These are phyloP conservation scores for Daldinia bambusicola DNA, from an alignment of 495 filamentous ascomycete species.

Conservation along the genomic window DNA sequence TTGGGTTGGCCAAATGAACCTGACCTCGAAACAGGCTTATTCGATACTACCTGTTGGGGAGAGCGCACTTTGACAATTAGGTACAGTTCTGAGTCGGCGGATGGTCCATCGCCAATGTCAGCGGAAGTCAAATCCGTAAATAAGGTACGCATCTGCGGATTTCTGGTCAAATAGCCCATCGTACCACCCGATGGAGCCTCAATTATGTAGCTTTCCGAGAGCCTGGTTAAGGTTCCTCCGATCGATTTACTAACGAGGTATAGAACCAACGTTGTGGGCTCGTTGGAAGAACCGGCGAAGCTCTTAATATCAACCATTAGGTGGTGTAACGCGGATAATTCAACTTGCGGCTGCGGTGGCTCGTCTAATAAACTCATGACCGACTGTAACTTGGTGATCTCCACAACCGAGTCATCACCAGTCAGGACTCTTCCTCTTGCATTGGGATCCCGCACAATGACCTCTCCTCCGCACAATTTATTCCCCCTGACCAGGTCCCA, in stretches of 20 bases:
- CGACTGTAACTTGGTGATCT: slow-evolving; percentile 89
- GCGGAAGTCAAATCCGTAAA: slow-evolving; percentile 84
- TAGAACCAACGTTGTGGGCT: slow-evolving; percentile 79
- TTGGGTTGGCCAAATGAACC: slow-evolving; percentile 52
- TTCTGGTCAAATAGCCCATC: slow-evolving; percentile 66
- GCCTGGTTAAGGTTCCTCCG: slow-evolving; percentile 66
- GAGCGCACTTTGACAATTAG: slow-evolving; percentile 85
- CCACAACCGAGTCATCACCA: slow-evolving; percentile 90
- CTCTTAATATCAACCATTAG: slow-evolving; percentile 84
- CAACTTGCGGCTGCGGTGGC: slow-evolving; percentile 70
- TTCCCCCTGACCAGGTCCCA: slow-evolving; percentile 96
- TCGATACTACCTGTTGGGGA: slow-evolving; percentile 62
- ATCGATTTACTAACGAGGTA: slow-evolving; percentile 77
- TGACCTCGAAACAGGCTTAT: slow-evolving; percentile 59
- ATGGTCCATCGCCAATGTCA: slow-evolving; percentile 83
- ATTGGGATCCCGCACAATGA: slow-evolving; percentile 90
- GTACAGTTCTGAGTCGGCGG: slow-evolving; percentile 74
- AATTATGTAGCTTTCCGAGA: slow-evolving; percentile 85
- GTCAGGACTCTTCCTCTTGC: slow-evolving; percentile 87
- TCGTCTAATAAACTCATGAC: slow-evolving; percentile 94
- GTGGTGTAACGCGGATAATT: slow-evolving; percentile 82
- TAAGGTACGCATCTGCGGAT: slow-evolving; percentile 78
- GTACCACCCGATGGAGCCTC: slow-evolving; percentile 80
- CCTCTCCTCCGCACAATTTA: slow-evolving; percentile 88
- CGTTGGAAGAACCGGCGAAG: slow-evolving; percentile 75